Base-by-base conservation (phyloP, 1,139 yeast species). In the Debaryomyces subglobosus region DNA sequence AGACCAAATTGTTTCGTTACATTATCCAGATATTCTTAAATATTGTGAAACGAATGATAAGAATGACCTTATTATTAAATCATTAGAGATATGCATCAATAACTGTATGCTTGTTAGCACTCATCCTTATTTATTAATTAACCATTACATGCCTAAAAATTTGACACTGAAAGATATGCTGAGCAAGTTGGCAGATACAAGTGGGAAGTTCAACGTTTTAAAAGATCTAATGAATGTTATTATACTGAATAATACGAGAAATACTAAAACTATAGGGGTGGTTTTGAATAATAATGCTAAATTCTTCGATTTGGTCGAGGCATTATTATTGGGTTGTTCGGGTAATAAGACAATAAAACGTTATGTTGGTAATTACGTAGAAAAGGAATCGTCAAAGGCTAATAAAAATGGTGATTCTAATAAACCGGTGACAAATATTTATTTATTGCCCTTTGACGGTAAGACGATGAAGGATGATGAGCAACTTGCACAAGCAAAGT, bases 1-100 rank as follows among this genome's bases (percentile, higher is more conserved):
- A n/a, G 96, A 92, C 68, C 96, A 91, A 63, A 91, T 94, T 25
- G 88, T 94, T 6, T 88, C 96, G 1, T 72, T 91, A 39, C 98
- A 94, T 65, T 91, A 91, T 62, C 84, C 96, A 30, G 98, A 92
- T 63, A 89, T 94, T 48, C 73, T 92, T 58, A 86, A 90, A 67
- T 90, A 86, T 65, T 91, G 90, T 61, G 96, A 90, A 63, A 82
- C 89, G 50, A 77, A 68, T 56, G 78, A 73, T 56, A 59, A 64
- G 40, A 82, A 82, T 40, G 84, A 81, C 42, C 81, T 86, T 45
- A 81, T 89, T 42, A 69, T 82, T 18, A 86, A 86, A 63, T 85
- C 87, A 20, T 72, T 91, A 59, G 81, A 83, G 53, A 87, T 89
- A 6, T 79, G 95, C 65, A 82, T 89, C 54, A 69, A 79, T 51